A percentile compares a stretch with the other conserved stretches of the same genome.
These are phyloP conservation scores for Cyberlindnera maritima DNA, from an alignment of 805 yeast species.

Conservation along the genomic window DNA sequence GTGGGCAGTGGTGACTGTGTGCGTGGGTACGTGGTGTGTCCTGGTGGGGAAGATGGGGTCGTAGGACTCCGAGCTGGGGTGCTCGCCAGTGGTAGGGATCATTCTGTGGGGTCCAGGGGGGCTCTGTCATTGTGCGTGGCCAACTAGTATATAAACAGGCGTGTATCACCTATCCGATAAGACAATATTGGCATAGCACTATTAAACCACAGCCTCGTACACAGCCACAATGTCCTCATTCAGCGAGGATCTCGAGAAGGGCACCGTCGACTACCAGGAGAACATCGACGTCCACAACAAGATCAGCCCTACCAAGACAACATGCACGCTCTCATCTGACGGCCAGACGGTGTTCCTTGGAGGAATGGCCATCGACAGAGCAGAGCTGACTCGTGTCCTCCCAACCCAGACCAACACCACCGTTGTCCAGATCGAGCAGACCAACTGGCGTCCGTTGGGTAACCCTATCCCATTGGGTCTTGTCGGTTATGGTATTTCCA, in stretches of 20 bases:
- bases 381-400: conserved; percentile 58
- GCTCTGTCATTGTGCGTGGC: too few relatives aligned
- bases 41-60: too few relatives aligned
- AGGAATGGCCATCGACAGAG: conserved; percentile 40
- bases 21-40: too few relatives aligned
- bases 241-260: conserved; percentile 17
- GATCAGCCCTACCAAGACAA: conserved; percentile 8
- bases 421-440: conserved; percentile 32
- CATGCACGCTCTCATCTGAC: conserved; percentile 24
- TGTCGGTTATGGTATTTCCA: conserved; percentile 44
- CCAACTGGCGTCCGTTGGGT: conserved; percentile 27
- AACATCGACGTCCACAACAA: conserved; percentile 2
- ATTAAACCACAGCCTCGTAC: too few relatives aligned
- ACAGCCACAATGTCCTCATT: conserved; percentile 1
- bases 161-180: too few relatives aligned
- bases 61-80: background rate
- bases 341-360: conserved; percentile 40
- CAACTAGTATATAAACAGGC: background rate
- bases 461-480: conserved; percentile 54
- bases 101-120: background rate
- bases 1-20: too few relatives aligned
- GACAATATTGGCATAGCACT: too few relatives aligned
- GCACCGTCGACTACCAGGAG: conserved; percentile 8
- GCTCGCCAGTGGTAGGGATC: background rate
- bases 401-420: background rate